These are phyloP conservation scores for Aureobasidium sp. DNA, from an alignment of 2,329 filamentous ascomycete species.

Conservation along the genomic window DNA sequence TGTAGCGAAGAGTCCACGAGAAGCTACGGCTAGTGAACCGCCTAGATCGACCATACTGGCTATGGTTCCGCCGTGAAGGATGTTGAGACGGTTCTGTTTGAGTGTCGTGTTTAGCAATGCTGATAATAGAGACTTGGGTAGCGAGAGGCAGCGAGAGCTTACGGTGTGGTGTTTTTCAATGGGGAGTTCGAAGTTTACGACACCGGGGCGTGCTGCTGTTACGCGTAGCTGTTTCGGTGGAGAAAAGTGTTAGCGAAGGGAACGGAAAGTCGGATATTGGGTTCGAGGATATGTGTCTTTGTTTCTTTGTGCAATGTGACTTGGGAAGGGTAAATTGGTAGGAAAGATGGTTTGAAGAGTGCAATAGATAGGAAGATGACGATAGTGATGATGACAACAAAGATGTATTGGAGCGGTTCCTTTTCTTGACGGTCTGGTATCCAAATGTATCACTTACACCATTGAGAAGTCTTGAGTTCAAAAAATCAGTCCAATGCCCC, in stretches of 20 bases:
- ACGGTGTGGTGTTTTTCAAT: slow-evolving; percentile 70
- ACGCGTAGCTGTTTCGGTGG: slow-evolving; percentile 51
- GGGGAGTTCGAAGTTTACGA: slow-evolving; percentile 66
- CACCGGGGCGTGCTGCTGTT: slow-evolving; percentile 53
- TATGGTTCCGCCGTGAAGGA: slow-evolving; percentile 69
- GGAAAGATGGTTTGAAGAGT: too few species aligned
- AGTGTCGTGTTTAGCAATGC: too few species aligned
- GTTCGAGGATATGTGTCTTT: too few species aligned
- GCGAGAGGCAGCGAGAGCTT: slow-evolving; percentile 19
- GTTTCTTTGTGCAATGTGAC: too few species aligned
- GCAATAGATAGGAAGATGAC: too few species aligned
- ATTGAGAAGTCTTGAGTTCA: slow-evolving; percentile 31
- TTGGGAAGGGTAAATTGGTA: too few species aligned
- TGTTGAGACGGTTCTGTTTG: slow-evolving; percentile 61
- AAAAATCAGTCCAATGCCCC: not conserved
- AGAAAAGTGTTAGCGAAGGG: too few species aligned
- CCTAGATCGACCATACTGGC: slow-evolving; percentile 65
- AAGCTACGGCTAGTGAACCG: slow-evolving; percentile 57
- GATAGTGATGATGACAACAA: too few species aligned
- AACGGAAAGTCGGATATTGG: too few species aligned
- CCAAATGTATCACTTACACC: slow-evolving; percentile 29
- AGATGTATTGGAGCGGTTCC: too few species aligned
- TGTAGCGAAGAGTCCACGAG: slow-evolving; percentile 54
- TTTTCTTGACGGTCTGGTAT: too few species aligned
- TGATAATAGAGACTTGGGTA: too few species aligned